Evolutionary conservation across 1,284 basidiomycete species (phyloP).

Genomic region (Volvariella volvacea): DNA sequence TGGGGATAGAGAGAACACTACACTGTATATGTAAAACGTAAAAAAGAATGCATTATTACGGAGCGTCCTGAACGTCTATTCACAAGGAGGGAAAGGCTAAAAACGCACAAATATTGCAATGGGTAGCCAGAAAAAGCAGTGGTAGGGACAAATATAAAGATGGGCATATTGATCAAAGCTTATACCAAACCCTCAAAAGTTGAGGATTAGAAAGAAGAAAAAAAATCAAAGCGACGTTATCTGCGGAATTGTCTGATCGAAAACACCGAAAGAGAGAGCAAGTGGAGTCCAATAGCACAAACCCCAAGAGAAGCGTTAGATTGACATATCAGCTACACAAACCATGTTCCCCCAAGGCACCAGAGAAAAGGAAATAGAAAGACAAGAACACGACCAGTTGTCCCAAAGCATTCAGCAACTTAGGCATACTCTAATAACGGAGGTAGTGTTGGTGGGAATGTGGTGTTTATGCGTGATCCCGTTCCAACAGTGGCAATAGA

Average conservation of each 20-base stretch:
- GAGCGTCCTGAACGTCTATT: no score
- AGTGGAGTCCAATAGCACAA: no score
- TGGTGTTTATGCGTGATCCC: neutral
- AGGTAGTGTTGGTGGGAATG: constrained; percentile 5
- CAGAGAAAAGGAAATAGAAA: no score
- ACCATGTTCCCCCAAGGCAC: neutral
- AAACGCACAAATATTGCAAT: no score
- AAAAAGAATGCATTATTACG: neutral
- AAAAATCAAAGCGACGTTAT: constrained; percentile 15
- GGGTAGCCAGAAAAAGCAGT: neutral
- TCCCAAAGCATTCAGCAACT: neutral
- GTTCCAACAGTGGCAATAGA: neutral
- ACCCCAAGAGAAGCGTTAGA: constrained; percentile 8
- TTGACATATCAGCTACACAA: constrained; percentile 7
- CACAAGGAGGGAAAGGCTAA: no score
- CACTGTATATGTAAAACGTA: neutral
- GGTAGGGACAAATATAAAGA: no score
- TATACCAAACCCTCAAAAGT: constrained; percentile 11
- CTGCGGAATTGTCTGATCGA: constrained; percentile 15
- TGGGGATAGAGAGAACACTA: neutral
- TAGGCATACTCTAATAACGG: constrained; percentile 1
- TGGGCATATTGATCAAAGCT: no score
- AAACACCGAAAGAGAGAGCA: constrained; percentile 10
- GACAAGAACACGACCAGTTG: no score
- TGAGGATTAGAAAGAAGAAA: constrained; percentile 15